Percentiles rank a stretch among this genome's conserved stretches.
Conservation (phyloP, 176 grass and related monocot species). For the Pontederia paniculata region DNA sequence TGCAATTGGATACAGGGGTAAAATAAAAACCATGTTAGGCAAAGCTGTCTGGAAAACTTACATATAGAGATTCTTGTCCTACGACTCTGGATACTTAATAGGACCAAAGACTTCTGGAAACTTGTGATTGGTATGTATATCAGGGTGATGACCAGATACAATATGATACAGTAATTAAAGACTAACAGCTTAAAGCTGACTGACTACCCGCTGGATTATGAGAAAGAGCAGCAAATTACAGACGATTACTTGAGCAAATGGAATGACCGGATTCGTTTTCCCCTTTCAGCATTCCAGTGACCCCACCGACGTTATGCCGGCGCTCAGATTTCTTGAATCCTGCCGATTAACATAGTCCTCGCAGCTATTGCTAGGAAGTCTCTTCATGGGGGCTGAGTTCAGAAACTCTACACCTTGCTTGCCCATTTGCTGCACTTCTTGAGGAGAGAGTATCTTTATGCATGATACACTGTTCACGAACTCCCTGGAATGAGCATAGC, state of each 20-base stretch:
- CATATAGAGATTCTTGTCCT: background rate
- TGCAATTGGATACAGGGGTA: background rate
- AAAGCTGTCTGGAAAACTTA: background rate
- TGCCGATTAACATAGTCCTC: conserved; percentile 65
- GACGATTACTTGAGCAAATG: background rate
- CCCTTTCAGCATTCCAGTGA: conserved; percentile 67
- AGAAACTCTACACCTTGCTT: conserved; percentile 54
- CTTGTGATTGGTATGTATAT: conserved; percentile 20
- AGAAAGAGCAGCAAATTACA: conserved; percentile 21
- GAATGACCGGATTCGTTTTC: background rate
- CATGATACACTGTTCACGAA: conserved; percentile 88
- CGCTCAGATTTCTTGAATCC: conserved; percentile 67
- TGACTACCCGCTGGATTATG: conserved; percentile 10
- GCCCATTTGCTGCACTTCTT: conserved; percentile 94
- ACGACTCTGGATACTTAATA: background rate
- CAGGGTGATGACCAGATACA: conserved; percentile 23
- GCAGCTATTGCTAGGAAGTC: conserved; percentile 45
- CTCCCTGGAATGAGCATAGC: conserved; percentile 40
- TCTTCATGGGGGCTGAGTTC: conserved; percentile 40
- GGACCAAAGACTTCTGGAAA: conserved; percentile 20
- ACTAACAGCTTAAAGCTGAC: conserved; percentile 20
- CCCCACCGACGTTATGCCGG: conserved; percentile 55
- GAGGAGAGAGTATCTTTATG: conserved; percentile 91
- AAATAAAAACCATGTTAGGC: background rate
- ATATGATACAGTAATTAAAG: conserved; percentile 66